Evolutionary conservation across 2,329 filamentous ascomycete species (phyloP), one percentile per base, ranked within the genome.

Genomic region (Pyricularia sp.): DNA sequence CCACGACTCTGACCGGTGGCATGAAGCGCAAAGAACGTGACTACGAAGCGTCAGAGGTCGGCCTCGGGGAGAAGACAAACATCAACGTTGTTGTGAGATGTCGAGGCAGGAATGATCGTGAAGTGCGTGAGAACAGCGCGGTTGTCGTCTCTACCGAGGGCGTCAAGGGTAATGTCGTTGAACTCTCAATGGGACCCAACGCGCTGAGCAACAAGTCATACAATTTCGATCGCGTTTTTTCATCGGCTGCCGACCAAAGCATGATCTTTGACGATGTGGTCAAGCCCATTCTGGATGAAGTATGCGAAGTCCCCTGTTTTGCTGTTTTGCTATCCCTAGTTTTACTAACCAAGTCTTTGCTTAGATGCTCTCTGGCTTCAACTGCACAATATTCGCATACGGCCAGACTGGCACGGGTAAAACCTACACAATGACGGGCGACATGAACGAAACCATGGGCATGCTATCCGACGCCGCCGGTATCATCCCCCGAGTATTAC

Each of bases 371-470:
- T 86, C 89, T 28, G 95, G 95, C 68, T 98, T 92, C 81, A 99
- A 99, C 78, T 99, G 95, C 81, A 99, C 95, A 5, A 97, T 99
- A 70, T 99, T 99, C 75, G 95, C 95, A 42, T 99, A 99, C 78
- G 95, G 95, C 30, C 95, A 99, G 78, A 99, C 95, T 0, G 95
- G 95, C 64, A 99, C 95, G 0, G 95, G 95, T 74, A 99, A 99
- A 79, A 99, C 95, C 17, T 99, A 99, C 79, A 99, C 95, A 28
- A 99, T 99, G 95, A 97, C 94, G 0, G 95, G 95, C 69, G 94
- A 99, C 78, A 97, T 99, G 88, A 92, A 87, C 17, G 92, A 97
- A 74, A 92, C 88, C 0, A 80, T 93, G 55, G 93, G 94, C 1
- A 88, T 97, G 70, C 84, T 97, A 17, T 94, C 94, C 1, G 95